These are phyloP conservation scores for Backusella parvicylindrica DNA, from an alignment of 192 early-diverging fungal genomes.

Conservation along the genomic window DNA sequence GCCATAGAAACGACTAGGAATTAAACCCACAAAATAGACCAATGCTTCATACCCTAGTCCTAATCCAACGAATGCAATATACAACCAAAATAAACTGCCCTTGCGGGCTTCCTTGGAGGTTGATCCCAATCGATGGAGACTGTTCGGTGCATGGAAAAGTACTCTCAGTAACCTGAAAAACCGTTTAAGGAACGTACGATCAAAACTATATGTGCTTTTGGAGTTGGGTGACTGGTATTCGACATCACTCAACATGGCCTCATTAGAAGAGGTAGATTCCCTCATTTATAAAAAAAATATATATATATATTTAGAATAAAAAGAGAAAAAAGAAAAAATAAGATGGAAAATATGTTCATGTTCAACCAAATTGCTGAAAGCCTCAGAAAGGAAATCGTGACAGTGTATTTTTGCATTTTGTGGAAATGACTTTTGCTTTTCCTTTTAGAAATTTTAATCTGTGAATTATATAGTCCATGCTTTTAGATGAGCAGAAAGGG, in stretches of 20 bases:
- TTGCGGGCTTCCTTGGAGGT: conserved; percentile 9
- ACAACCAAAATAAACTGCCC: conserved; percentile 39
- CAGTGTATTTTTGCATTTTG: neutral
- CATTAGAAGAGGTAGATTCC: neutral
- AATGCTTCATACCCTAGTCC: conserved; percentile 44
- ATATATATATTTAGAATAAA: neutral
- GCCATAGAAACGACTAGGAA: conserved; percentile 72
- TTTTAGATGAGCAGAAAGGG: too few relatives aligned
- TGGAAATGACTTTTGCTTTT: neutral
- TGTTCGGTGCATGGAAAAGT: conserved; percentile 22
- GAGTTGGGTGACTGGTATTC: neutral
- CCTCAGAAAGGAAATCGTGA: neutral
- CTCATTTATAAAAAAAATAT: neutral
- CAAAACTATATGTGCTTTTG: conserved; percentile 27
- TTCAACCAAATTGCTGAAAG: neutral
- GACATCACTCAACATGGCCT: neutral
- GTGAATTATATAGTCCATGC: too few relatives aligned
- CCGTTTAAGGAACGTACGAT: conserved; percentile 35
- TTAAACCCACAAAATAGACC: conserved; percentile 67
- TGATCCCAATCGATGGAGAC: neutral
- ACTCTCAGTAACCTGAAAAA: conserved; percentile 26
- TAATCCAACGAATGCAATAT: conserved; percentile 38
- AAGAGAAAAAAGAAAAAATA: neutral
- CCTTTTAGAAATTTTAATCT: too few relatives aligned
- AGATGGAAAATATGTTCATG: neutral